phyloP scores from a whole-genome alignment of 805 yeast genomes.

The Scheffersomyces spartinae region DNA sequence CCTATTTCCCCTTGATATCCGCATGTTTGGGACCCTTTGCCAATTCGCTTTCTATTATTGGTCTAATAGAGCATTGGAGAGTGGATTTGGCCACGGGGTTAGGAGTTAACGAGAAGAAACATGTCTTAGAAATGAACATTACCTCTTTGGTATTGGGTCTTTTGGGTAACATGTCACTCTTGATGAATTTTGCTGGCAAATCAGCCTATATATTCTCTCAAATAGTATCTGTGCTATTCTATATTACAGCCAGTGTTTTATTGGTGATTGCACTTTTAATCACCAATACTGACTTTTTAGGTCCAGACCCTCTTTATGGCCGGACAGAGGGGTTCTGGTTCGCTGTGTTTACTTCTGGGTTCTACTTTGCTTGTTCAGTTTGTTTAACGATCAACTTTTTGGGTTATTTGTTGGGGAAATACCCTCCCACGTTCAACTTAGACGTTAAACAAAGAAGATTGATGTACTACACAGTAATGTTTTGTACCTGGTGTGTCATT shows the following conservation, averaged over 20 bases:
- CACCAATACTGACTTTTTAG: slow-evolving; percentile 18
- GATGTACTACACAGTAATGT: slow-evolving; percentile 56
- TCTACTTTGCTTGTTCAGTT: slow-evolving; percentile 48
- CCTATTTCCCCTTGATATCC: slow-evolving; percentile 63
- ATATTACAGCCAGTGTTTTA: slow-evolving; percentile 47
- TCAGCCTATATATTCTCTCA: slow-evolving; percentile 54
- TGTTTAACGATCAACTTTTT: slow-evolving; percentile 44
- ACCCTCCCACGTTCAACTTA: slow-evolving; percentile 62
- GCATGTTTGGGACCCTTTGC: slow-evolving; percentile 76
- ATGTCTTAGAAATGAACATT: slow-evolving; percentile 46
- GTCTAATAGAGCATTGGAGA: slow-evolving; percentile 64
- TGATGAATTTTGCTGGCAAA: slow-evolving; percentile 55
- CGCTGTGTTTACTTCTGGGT: slow-evolving; percentile 51
- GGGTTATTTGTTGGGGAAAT: slow-evolving; percentile 49
- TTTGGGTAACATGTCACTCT: slow-evolving; percentile 53
- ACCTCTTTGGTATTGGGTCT: slow-evolving; percentile 55
- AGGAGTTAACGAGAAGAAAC: slow-evolving; percentile 23
- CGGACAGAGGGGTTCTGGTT: slow-evolving; percentile 69
- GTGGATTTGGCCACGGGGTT: slow-evolving; percentile 10
- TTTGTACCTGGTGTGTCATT: slow-evolving; percentile 59
- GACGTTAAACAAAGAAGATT: slow-evolving; percentile 57
- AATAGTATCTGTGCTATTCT: slow-evolving; percentile 46
- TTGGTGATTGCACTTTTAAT: slow-evolving; percentile 38
- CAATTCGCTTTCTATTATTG: slow-evolving; percentile 61
- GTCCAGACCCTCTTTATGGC: slow-evolving; percentile 9